Percentiles rank a stretch among this genome's conserved stretches.
Evolutionary conservation across 2,329 filamentous ascomycete species (phyloP).

Genomic region (Cyphellophora europaea): DNA sequence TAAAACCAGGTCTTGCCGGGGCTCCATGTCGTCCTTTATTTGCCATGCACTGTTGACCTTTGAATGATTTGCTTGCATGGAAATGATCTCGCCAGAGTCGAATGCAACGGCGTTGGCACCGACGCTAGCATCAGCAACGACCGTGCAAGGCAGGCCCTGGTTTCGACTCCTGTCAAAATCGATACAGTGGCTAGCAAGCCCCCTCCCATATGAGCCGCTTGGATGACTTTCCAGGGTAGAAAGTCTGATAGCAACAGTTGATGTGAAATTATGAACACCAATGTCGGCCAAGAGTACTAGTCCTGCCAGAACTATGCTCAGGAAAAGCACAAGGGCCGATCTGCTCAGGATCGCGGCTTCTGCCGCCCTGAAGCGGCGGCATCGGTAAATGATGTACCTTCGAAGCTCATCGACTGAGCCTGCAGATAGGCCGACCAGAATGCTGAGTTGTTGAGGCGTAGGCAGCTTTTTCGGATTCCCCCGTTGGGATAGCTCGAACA

Average conservation of each 20-base stretch:
- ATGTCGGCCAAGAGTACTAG: slow-evolving; percentile 4
- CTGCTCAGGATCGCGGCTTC: slow-evolving; percentile 1
- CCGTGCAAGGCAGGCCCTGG: slow-evolving; percentile 6
- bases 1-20: slow-evolving; percentile 2
- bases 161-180: slow-evolving; percentile 1
- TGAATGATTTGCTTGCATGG: slow-evolving; percentile 2
- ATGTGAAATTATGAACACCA: slow-evolving; percentile 4
- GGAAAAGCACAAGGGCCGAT: slow-evolving; percentile 1
- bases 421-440: slow-evolving; percentile 1
- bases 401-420: slow-evolving; percentile 1
- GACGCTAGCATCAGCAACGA: slow-evolving; percentile 4
- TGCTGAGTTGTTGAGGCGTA: slow-evolving; percentile 1
- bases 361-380: not conserved
- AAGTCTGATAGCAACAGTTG: slow-evolving; percentile 1
- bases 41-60: slow-evolving; percentile 2
- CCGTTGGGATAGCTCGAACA: not conserved
- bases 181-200: not conserved
- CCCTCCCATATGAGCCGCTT: not conserved
- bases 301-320: slow-evolving; percentile 1
- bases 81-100: slow-evolving; percentile 5
- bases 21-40: not conserved
- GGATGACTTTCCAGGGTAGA: not conserved
- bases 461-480: slow-evolving; percentile 1
- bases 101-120: slow-evolving; percentile 1
- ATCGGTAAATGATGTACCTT: slow-evolving; percentile 1